Base-by-base conservation (phyloP, 306 rosid species). In the Citrullus mucosospermus region DNA sequence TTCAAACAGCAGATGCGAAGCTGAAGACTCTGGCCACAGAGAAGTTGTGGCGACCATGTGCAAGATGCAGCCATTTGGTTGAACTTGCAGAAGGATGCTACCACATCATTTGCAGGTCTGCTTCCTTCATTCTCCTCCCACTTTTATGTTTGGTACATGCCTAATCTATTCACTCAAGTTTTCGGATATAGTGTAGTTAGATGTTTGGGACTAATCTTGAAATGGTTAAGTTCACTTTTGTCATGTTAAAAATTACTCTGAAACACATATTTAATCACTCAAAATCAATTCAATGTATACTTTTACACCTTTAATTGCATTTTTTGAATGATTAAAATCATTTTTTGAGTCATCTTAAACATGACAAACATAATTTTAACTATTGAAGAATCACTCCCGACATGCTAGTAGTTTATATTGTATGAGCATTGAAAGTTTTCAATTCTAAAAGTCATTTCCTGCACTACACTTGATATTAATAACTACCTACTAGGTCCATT, bases 61-160 rank as follows among this genome's bases (percentile, higher is more conserved):
- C 82, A 51, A 87, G 87, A 84, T 93, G 98, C 80, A 83, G 76
- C 82, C 90, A 88, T 82, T 84, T 91, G 93, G 88, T 93, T 82
- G 98, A 93, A 82, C 98, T 91, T 79, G 80, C 87, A 41, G 93
- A 88, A 85, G 98, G 98, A 66, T 93, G 98, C 90, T 88, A 81
- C 82, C 98, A 93, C 88, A 93, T 93, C 88, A 89, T 90, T 80
- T 93, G 96, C 98, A 91, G 98, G 98, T 93, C 46, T 41, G 32
- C 57, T 22, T 55, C 51, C 18, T 51, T 65, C 32, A 8, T 8
- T 78, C n/a, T 63, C 32, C 58, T 48, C 4, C 43, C 58, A 15
- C 12, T 78, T 60, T 38, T 57, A 20, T 39, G 60, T 30, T 28
- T 50, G 15, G 15, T 9, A 6, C 15, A 22, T 58, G 63, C 34